Evolutionary conservation across 1,139 yeast genomes (phyloP).

Genomic region (Sugiyamaella neomexicana): DNA sequence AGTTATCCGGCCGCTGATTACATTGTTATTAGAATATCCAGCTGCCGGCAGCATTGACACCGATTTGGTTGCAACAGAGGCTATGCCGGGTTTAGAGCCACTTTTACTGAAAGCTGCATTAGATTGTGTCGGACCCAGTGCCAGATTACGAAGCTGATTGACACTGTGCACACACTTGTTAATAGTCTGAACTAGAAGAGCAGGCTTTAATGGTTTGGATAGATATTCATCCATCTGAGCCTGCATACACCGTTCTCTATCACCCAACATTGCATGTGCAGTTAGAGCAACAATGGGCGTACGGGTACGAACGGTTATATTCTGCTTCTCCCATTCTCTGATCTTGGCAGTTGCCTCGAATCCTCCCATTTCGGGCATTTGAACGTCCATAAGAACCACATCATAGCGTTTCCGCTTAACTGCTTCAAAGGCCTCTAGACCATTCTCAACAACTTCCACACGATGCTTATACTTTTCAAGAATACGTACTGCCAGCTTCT

Average conservation of each 20-base stretch:
- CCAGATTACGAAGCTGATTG: conserved; percentile 42
- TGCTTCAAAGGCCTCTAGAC: conserved; percentile 78
- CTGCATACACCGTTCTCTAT: conserved; percentile 77
- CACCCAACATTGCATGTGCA: conserved; percentile 92
- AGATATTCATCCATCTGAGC: conserved; percentile 92
- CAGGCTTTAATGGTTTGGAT: conserved; percentile 83
- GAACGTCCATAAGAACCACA: conserved; percentile 88
- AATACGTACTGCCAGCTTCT: conserved; percentile 79
- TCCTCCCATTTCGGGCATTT: conserved; percentile 95
- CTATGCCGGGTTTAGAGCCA: not conserved
- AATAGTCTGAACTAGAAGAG: conserved; percentile 76
- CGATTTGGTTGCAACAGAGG: conserved; percentile 5
- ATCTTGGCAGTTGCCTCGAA: conserved; percentile 86
- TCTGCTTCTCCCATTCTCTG: conserved; percentile 82
- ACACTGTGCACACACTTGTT: conserved; percentile 70
- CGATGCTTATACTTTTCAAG: conserved; percentile 80
- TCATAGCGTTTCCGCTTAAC: conserved; percentile 67
- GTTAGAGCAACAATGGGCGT: conserved; percentile 88
- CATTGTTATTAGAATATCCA: conserved; percentile 4
- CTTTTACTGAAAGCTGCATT: conserved; percentile 3
- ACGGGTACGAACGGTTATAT: conserved; percentile 70
- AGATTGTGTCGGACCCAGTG: conserved; percentile 38
- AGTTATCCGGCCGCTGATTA: not conserved
- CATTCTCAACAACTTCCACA: conserved; percentile 83
- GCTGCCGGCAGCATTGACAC: conserved; percentile 18